Base-by-base conservation (phyloP, 2,329 filamentous ascomycete species). In the Alternaria dauci region DNA sequence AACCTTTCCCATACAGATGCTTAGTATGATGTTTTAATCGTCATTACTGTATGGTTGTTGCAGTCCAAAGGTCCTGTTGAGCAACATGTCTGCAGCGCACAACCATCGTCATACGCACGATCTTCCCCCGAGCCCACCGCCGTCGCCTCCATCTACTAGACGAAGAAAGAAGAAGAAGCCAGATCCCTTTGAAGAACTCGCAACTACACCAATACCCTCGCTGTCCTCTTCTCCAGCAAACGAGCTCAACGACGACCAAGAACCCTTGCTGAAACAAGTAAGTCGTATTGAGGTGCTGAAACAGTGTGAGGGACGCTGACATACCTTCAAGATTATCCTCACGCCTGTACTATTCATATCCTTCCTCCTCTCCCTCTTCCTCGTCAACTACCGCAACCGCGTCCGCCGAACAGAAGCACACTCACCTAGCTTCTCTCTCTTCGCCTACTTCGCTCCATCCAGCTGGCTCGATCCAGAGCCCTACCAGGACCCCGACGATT, bases 321-420 rank as follows among this genome's bases (percentile, higher is more conserved):
- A 25, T 8, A 30, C 4, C 8, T 14, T 34, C 57, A 52, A 79
- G 79, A 69, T 81, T 60, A 62, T 91, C 67, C 81, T 89, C 78
- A 89, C 88, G 0, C 88, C 89, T 8, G 67, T 91, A 62, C 82
- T 87, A 65, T 86, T 91, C 73, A 80, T 87, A 52, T 85, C 87
- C 23, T 91, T 91, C 77, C 75, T 92, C 42, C 46, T 91, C 65
- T 91, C 89, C 2, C 84, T 91, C 46, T 82, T 84, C 72, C 76
- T 90, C 52, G 83, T 91, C 43, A 88, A 91, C 78, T 79, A 84
- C 52, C 82, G 82, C 59, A 87, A 83, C 78, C 86, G 69, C 71
- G 81, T 70, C 72, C 82, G 76, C 82, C 88, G 76, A 77, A 80
- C 69, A 63, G 75, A 68, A 38, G 66, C 72, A 6, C 61, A 67